Percentiles rank a stretch among this genome's conserved stretches.
These are phyloP conservation scores for Quercus tomentella DNA, from an alignment of 331 rosid species.

Conservation along the genomic window DNA sequence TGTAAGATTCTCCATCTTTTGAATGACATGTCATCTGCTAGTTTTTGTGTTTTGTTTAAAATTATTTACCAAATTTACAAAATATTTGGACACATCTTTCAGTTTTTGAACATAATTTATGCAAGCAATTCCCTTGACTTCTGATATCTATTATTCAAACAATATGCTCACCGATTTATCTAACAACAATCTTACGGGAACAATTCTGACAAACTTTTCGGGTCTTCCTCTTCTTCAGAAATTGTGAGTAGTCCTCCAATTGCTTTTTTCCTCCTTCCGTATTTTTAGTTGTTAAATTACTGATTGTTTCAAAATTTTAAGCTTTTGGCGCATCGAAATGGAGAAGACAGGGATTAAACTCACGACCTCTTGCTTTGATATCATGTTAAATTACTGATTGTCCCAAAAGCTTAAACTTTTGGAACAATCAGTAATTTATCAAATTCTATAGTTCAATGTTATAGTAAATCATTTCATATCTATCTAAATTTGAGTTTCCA, in stretches of 20 bases:
- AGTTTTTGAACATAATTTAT: neutral
- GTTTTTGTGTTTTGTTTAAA: neutral
- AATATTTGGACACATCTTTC: neutral
- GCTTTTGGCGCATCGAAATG: no score
- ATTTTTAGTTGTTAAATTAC: neutral
- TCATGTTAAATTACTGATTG: no score
- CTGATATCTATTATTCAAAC: slow-evolving; percentile 7
- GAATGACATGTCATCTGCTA: neutral
- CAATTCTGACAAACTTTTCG: slow-evolving; percentile 58
- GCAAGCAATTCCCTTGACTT: neutral
- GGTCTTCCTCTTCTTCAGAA: slow-evolving; percentile 59
- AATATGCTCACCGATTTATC: slow-evolving; percentile 57
- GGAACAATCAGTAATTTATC: no score
- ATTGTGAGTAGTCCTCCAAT: slow-evolving; percentile 36
- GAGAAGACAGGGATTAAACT: no score
- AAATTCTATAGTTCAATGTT: neutral
- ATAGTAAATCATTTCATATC: neutral
- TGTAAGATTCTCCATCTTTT: slow-evolving; percentile 52
- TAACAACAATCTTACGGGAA: slow-evolving; percentile 63
- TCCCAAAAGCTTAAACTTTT: no score
- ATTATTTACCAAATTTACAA: neutral
- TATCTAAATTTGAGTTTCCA: neutral
- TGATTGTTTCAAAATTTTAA: no score
- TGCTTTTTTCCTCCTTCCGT: neutral
- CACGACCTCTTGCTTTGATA: no score